Evolutionary conservation across 2,329 filamentous ascomycete genomes (phyloP).

Genomic region (Diplodia scrobiculata): DNA sequence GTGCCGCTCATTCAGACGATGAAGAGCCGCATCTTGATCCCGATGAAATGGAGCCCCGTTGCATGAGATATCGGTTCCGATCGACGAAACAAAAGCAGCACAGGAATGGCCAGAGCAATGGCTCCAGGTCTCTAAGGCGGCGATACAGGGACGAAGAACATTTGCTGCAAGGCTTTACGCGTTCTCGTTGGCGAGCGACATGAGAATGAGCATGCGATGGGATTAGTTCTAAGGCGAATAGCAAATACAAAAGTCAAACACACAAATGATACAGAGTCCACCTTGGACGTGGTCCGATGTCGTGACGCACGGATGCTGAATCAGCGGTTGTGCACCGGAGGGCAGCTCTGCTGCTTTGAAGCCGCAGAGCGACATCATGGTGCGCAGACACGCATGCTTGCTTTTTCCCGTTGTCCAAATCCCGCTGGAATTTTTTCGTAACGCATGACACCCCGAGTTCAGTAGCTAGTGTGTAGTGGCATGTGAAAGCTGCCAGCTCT

Average conservation of each 20-base stretch:
- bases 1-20: slow-evolving; percentile 95
- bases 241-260: slow-evolving; percentile 9
- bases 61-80: background rate
- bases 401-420: background rate
- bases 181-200: background rate
- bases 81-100: background rate
- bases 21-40: slow-evolving; percentile 90
- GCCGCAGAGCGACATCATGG: slow-evolving; percentile 11
- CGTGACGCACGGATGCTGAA: slow-evolving; percentile 11
- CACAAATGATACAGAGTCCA: background rate
- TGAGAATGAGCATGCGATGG: slow-evolving; percentile 14
- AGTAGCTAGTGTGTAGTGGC: background rate
- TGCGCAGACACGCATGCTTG: background rate
- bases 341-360: background rate
- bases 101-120: background rate
- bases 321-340: background rate
- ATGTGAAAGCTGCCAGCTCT: slow-evolving; percentile 13
- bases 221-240: slow-evolving; percentile 3
- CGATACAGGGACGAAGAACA: slow-evolving; percentile 1
- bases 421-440: background rate
- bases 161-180: slow-evolving; percentile 1
- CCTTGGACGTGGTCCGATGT: background rate
- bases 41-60: slow-evolving; percentile 91
- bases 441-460: background rate
- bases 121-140: background rate